Percentiles rank a stretch among this genome's conserved stretches.
These are phyloP conservation scores for Brassica incana DNA, from an alignment of 345 rosid species.

Conservation along the genomic window DNA sequence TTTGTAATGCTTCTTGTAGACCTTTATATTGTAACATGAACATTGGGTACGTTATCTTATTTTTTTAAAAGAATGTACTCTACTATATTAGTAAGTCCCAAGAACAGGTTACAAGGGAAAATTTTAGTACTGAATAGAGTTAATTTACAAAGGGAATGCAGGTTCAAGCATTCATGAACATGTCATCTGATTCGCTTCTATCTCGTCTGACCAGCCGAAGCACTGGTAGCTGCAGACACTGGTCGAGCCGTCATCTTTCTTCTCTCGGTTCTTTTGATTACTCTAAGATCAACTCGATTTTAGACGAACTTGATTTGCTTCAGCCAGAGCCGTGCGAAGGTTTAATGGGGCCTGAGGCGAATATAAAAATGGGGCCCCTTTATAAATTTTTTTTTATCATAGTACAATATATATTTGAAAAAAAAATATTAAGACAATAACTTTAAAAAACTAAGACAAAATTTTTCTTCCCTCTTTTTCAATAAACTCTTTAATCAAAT, in stretches of 20 bases:
- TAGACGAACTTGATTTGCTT: too few relatives aligned
- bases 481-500: too few relatives aligned
- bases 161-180: constrained; percentile 93
- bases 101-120: constrained; percentile 9
- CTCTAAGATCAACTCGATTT: constrained; percentile 29
- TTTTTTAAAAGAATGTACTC: not conserved
- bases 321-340: too few relatives aligned
- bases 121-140: not conserved
- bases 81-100: not conserved
- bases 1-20: constrained; percentile 30
- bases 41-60: not conserved
- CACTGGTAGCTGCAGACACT: constrained; percentile 30
- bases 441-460: too few relatives aligned
- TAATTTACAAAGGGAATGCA: constrained; percentile 17
- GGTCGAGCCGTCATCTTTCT: constrained; percentile 37
- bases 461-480: too few relatives aligned
- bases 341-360: too few relatives aligned
- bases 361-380: too few relatives aligned
- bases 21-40: constrained; percentile 11
- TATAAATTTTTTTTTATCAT: too few relatives aligned
- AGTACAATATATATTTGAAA: too few relatives aligned
- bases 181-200: not conserved
- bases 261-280: constrained; percentile 35
- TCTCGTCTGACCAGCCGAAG: constrained; percentile 40
- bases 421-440: too few relatives aligned